A percentile compares a stretch with the other conserved stretches of the same genome.
phyloP scores from a whole-genome alignment of 768 basidiomycete species.

The Termitomyces sp. region DNA sequence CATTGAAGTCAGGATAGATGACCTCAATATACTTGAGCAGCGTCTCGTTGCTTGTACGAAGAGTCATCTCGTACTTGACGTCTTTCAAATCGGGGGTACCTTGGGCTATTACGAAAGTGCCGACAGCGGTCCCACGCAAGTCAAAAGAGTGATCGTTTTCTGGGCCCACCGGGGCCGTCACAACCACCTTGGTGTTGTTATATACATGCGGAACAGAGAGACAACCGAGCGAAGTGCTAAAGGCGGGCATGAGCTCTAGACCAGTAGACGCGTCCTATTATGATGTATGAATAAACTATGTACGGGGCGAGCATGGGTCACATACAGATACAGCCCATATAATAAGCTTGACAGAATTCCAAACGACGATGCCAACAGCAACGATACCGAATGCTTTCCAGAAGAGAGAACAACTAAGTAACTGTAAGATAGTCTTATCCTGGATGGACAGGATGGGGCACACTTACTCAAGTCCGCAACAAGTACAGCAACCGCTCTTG shows the following conservation, averaged over 20 bases:
- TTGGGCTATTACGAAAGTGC: slow-evolving; percentile 44
- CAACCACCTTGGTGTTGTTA: slow-evolving; percentile 29
- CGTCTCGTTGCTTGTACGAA: slow-evolving; percentile 36
- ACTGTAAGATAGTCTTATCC: background rate
- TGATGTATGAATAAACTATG: background rate
- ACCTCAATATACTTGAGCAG: slow-evolving; percentile 35
- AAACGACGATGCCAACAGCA: slow-evolving; percentile 31
- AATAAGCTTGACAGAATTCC: slow-evolving; percentile 37
- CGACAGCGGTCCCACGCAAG: slow-evolving; percentile 41
- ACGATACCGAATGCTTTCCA: slow-evolving; percentile 54
- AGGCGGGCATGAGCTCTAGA: slow-evolving; percentile 51
- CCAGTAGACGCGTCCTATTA: slow-evolving; percentile 42
- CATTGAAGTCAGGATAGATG: slow-evolving; percentile 27
- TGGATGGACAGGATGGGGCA: background rate
- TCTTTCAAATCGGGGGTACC: slow-evolving; percentile 34
- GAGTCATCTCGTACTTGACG: slow-evolving; percentile 42
- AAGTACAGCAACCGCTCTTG: slow-evolving; percentile 40
- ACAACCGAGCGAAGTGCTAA: slow-evolving; percentile 49
- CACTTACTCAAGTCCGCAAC: slow-evolving; percentile 29
- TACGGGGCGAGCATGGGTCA: background rate
- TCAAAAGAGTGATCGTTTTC: slow-evolving; percentile 40
- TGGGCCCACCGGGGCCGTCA: slow-evolving; percentile 30
- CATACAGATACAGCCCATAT: slow-evolving; percentile 44
- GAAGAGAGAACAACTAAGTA: slow-evolving; percentile 42
- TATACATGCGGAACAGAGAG: slow-evolving; percentile 38